Conservation (phyloP, 805 yeast genomes). For the Ogataea angusta region DNA sequence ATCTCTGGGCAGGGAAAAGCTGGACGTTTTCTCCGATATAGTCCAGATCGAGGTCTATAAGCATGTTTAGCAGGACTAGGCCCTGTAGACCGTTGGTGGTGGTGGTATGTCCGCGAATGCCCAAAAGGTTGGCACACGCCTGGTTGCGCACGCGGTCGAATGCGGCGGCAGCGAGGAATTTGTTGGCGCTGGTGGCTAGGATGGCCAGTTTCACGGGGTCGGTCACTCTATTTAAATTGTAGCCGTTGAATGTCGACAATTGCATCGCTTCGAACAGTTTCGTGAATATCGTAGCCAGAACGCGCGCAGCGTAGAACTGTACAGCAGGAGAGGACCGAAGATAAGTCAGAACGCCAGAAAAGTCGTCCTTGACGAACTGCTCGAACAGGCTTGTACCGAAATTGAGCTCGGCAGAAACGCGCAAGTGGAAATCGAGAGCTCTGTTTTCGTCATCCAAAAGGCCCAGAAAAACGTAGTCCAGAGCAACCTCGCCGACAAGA, state of each 20-base stretch:
- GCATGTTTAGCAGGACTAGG: conserved; percentile 45
- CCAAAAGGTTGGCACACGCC: conserved; percentile 63
- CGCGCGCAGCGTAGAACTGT: conserved; percentile 3
- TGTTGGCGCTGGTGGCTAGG: conserved; percentile 34
- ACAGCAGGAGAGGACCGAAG: neutral
- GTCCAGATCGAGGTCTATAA: conserved; percentile 36
- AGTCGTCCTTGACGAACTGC: neutral
- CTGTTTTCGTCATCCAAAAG: neutral
- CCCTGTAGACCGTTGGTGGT: conserved; percentile 41
- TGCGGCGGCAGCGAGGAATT: conserved; percentile 34
- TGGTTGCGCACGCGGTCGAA: conserved; percentile 56
- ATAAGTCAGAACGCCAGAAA: neutral
- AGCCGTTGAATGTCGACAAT: conserved; percentile 16
- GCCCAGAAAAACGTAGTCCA: conserved; percentile 4
- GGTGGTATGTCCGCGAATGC: conserved; percentile 44
- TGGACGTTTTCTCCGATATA: conserved; percentile 25
- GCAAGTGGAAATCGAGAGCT: neutral
- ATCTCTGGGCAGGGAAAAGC: conserved; percentile 62
- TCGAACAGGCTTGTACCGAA: neutral
- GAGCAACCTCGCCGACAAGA: conserved; percentile 5
- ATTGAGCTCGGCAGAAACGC: neutral
- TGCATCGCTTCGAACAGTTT: conserved; percentile 24
- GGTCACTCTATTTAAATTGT: conserved; percentile 33
- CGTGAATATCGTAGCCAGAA: neutral
- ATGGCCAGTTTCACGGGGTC: conserved; percentile 37